phyloP scores from a whole-genome alignment of 1,284 basidiomycete species.

The Coriolopsis trogii region DNA sequence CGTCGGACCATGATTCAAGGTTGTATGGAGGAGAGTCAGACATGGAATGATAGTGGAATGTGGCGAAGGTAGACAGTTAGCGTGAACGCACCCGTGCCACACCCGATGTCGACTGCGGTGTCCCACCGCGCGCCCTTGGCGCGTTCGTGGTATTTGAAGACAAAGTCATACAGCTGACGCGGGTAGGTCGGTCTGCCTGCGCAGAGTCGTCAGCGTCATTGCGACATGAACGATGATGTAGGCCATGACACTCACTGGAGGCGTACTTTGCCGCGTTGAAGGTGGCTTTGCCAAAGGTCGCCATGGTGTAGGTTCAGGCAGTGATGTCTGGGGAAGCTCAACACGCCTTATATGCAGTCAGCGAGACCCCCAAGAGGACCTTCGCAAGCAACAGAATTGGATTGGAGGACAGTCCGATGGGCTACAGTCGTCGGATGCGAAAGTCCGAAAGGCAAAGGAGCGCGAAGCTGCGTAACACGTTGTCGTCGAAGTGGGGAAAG shows the following conservation, averaged over 20 bases:
- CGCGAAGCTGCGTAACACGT: too few species aligned
- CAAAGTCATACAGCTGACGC: constrained; percentile 57
- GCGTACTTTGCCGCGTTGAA: constrained; percentile 72
- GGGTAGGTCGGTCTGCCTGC: constrained; percentile 67
- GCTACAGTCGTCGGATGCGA: too few species aligned
- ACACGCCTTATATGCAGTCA: background rate
- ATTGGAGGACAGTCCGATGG: too few species aligned
- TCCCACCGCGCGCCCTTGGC: constrained; percentile 48
- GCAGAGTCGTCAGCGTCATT: background rate
- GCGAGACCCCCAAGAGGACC: background rate
- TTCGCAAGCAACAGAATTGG: background rate
- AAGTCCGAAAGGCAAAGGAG: background rate
- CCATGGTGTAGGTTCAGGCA: constrained; percentile 54
- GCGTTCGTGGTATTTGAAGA: constrained; percentile 60
- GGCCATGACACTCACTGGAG: constrained; percentile 30
- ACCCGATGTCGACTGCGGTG: constrained; percentile 76
- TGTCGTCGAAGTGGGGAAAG: too few species aligned
- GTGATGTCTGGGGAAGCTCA: background rate
- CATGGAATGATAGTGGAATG: too few species aligned
- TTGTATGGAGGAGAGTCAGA: too few species aligned
- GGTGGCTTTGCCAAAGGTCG: constrained; percentile 65
- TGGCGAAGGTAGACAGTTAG: too few species aligned
- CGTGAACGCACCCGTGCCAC: constrained; percentile 83
- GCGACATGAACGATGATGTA: background rate
- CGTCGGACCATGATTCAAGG: too few species aligned